Conservation (phyloP, 305 asterid species). For the Solanum hybrid region DNA sequence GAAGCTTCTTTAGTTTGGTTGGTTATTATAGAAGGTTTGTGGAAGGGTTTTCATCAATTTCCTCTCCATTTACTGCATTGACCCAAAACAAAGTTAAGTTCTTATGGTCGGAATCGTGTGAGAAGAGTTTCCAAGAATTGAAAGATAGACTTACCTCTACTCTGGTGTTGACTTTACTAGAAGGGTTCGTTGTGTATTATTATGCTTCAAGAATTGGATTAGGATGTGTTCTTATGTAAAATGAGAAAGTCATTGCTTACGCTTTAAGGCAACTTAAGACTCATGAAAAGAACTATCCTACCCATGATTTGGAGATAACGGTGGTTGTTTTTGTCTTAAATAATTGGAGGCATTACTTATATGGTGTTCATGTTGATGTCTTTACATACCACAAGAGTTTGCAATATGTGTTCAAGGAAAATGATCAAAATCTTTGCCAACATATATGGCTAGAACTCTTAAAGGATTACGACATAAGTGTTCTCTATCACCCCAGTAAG, state of each 20-base stretch:
- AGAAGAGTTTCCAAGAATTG: neutral
- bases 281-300: neutral
- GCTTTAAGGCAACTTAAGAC: neutral
- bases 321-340: neutral
- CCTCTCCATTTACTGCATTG: neutral
- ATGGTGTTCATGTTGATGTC: neutral
- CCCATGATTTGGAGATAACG: neutral
- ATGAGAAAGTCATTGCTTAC: neutral
- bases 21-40: neutral
- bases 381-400: neutral
- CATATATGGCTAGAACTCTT: neutral
- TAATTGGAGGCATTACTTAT: neutral
- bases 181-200: neutral
- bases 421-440: neutral
- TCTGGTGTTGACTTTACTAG: neutral
- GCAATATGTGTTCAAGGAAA: neutral
- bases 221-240: neutral
- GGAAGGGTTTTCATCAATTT: too few species aligned
- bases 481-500: neutral
- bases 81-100: neutral
- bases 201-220: neutral
- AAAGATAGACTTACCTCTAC: neutral
- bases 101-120: neutral
- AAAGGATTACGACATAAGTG: neutral
- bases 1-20: neutral